A percentile compares a stretch with the other conserved stretches of the same genome.
These are phyloP conservation scores for Lyophyllum shimeji DNA, from an alignment of 768 basidiomycete species.

Conservation along the genomic window DNA sequence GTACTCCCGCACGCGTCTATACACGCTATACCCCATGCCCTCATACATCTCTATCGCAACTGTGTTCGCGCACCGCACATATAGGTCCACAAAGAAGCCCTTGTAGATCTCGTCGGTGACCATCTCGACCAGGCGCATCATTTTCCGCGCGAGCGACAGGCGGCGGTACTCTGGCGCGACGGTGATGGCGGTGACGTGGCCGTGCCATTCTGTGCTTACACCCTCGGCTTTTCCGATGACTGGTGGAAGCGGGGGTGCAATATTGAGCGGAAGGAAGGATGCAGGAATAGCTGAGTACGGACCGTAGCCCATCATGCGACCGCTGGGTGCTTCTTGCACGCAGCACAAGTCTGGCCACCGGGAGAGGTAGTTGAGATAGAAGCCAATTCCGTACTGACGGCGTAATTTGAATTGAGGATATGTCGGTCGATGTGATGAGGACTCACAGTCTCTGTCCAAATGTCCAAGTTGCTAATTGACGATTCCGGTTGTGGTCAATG, in stretches of 20 bases:
- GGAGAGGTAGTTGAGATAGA: constrained; percentile 87
- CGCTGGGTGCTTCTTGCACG: constrained; percentile 77
- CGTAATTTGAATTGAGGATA: not conserved
- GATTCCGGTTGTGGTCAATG: constrained; percentile 6
- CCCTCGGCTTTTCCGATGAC: constrained; percentile 97
- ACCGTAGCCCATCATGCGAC: constrained; percentile 94
- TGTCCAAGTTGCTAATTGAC: constrained; percentile 75
- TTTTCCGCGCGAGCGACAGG: constrained; percentile 79
- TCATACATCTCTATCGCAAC: constrained; percentile 93
- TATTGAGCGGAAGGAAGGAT: not conserved
- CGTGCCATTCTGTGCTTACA: constrained; percentile 73
- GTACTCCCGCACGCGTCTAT: constrained; percentile 86
- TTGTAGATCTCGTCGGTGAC: constrained; percentile 80
- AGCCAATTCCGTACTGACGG: constrained; percentile 77
- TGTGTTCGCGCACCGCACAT: constrained; percentile 84
- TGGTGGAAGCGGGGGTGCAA: not conserved
- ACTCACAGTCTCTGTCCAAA: constrained; percentile 96
- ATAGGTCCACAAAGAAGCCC: constrained; percentile 93
- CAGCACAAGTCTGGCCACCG: constrained; percentile 92
- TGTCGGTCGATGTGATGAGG: not conserved
- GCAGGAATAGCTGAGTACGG: constrained; percentile 24
- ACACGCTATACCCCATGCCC: constrained; percentile 90
- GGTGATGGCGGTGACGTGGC: constrained; percentile 93
- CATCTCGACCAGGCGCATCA: constrained; percentile 85
- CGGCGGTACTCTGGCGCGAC: constrained; percentile 94